Base-by-base conservation (phyloP, 768 basidiomycete species). In the Russula compacta region DNA sequence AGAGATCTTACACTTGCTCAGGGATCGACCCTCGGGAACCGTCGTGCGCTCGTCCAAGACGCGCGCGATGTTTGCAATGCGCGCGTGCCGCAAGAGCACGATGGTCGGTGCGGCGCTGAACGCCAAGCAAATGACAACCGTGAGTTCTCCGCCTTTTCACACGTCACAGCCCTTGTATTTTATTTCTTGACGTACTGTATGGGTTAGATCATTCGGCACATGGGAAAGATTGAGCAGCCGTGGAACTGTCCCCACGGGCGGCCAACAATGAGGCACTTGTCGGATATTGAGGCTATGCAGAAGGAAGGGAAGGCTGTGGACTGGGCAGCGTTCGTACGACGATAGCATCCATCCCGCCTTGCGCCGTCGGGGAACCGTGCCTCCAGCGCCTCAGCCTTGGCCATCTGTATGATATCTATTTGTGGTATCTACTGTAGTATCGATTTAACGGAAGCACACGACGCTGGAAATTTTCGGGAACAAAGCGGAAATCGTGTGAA, bases 11-110 rank as follows among this genome's bases (percentile, higher is more conserved):
- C 84, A 95, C 66, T 75, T 95, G 14, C 78, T 99, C 74, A 83
- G 83, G 40, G 89, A 95, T 68, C 78, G 80, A 8, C 86, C 92
- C 0, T 72, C 78, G 0, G 89, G 91, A 2, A 83, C 86, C 67
- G 89, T 92, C 82, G 90, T 97, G 0, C 80, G 97, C 21, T 97
- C 93, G 69, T 87, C 88, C 15, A 98, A 98, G 72, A 92, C 90
- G 15, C 81, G 94, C 15, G 79, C 85, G 5, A 98, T 99, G 95
- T 98, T 99, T 69, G 97, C 97, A 0, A 90, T 86, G 81, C 82
- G 95, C 39, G 97, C 97, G 0, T 99, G 97, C 73, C 73, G 95
- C 64, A 94, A 90, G 76, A 98, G 94, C 72, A 86, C 97, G 44
- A 99, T 98, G 97, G 79, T 98, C 47, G 95, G 97, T 4, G 90